A percentile compares a stretch with the other conserved stretches of the same genome.
Evolutionary conservation across 2,329 filamentous ascomycete species (phyloP).

Genomic region (Ceratocystis variospora): DNA sequence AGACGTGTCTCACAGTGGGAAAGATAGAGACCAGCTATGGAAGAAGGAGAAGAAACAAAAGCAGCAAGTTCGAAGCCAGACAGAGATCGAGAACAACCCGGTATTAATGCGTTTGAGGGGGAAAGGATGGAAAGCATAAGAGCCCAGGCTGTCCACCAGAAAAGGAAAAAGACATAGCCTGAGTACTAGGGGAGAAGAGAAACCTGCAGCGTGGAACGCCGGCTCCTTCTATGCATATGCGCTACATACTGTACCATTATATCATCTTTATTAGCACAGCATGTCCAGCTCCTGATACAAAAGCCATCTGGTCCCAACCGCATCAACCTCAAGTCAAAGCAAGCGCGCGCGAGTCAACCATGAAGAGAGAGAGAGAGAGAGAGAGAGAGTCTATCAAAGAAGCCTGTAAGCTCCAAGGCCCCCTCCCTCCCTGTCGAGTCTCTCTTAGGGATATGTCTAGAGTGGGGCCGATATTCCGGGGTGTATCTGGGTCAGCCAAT

Average conservation of each 20-base stretch:
- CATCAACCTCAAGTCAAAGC: background rate
- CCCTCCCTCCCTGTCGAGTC: background rate
- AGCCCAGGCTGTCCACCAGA: background rate
- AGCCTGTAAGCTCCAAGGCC: background rate
- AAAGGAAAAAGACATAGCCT: background rate
- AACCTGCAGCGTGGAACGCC: background rate
- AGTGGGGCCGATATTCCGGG: conserved; percentile 1
- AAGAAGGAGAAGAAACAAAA: conserved; percentile 21
- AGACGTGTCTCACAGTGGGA: conserved; percentile 21
- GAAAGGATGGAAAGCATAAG: background rate
- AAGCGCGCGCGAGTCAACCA: conserved; percentile 1
- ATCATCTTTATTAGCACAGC: background rate
- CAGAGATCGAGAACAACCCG: background rate
- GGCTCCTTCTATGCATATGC: background rate
- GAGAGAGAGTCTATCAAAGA: too few relatives aligned
- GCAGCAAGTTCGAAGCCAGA: background rate
- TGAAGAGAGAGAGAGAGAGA: too few relatives aligned
- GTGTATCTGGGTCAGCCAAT: background rate
- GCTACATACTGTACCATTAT: too few relatives aligned
- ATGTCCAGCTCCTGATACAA: background rate
- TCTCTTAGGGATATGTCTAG: background rate
- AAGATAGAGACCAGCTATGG: conserved; percentile 22
- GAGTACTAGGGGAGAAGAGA: too few relatives aligned
- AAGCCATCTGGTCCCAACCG: background rate
- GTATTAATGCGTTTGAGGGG: background rate